Evolutionary conservation across 768 basidiomycete genomes (phyloP), one percentile per base, ranked within the genome.

Genomic region (Tulasnella sp.): DNA sequence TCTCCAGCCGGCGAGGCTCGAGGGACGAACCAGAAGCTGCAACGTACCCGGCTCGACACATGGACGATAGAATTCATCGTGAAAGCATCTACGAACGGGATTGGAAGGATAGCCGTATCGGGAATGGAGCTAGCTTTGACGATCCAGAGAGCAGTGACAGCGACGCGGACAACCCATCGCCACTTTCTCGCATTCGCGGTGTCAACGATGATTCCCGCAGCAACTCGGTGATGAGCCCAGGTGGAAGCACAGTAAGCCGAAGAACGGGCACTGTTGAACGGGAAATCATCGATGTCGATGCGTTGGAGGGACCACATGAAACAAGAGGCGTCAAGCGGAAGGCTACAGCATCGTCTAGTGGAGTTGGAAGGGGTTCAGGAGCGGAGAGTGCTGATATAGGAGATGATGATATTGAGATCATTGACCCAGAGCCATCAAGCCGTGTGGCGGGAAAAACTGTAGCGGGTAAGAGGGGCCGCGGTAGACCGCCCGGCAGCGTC

Each of bases 1-100:
- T 29, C 4, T 34, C 35, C 26, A 42, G 26, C 22, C 52, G 22
- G 4, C 52, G 52, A 59, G 14, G 52, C 52, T 29, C 52, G 14
- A 59, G n/a, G 11, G 52, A 59, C 22, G 52, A 59, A 22, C 22
- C 44, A 9, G 62, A 71, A 9, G 69, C 16, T 6, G 71, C 3
- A 11, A 32, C 5, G 22, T 37, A 64, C 26, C 35, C 41, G 7
- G 12, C n/a, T 12, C 62, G 74, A 14, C 32, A 36, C 22, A 42
- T 16, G 35, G 64, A 68, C 14, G 74, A 74, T 44, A 63, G 41
- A 22, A 32, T 74, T 37, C 59, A 74, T 39, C 34, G 63, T 9
- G 74, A 74, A 64, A 74, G 35, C 19, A 35, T 74, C 22, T 74
- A 36, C 62, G 74, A 74, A 34, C 62, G 74, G 35, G 74, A 74